Conservation (phyloP, 495 filamentous ascomycete genomes). For the Penicillium arizonense region DNA sequence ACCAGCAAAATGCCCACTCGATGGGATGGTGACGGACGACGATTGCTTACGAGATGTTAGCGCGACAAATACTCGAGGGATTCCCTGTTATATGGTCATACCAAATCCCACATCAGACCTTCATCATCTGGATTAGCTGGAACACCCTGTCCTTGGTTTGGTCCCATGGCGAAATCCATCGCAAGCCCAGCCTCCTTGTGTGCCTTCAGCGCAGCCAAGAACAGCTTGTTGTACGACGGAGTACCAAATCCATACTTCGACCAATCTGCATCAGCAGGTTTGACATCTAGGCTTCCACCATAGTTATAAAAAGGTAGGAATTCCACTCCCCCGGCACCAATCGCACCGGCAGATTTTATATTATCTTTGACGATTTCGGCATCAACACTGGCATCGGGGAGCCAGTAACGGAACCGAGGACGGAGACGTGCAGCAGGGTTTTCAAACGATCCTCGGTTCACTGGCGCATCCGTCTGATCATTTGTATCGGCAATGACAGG, state of each 20-base stretch:
- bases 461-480: constrained; percentile 12
- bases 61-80: no score
- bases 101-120: constrained; percentile 39
- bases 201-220: constrained; percentile 34
- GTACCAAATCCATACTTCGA: constrained; percentile 47
- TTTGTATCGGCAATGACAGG: constrained; percentile 10
- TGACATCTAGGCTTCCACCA: constrained; percentile 12
- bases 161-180: constrained; percentile 50
- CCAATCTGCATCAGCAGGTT: constrained; percentile 35
- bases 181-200: constrained; percentile 36
- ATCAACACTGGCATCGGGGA: constrained; percentile 44
- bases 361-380: constrained; percentile 25
- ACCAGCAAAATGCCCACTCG: constrained; percentile 28
- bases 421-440: constrained; percentile 20
- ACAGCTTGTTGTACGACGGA: constrained; percentile 34
- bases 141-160: constrained; percentile 50
- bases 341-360: constrained; percentile 27
- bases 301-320: constrained; percentile 43
- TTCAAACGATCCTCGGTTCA: constrained; percentile 24
- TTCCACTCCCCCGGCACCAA: constrained; percentile 44
- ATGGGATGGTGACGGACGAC: constrained; percentile 10
- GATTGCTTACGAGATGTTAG: no score
- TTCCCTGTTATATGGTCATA: background rate
- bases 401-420: constrained; percentile 34
- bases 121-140: constrained; percentile 32